Evolutionary conservation across 2,329 filamentous ascomycete species (phyloP), one percentile per base, ranked within the genome.

Genomic region (Phyllosticta paracitricarpa): DNA sequence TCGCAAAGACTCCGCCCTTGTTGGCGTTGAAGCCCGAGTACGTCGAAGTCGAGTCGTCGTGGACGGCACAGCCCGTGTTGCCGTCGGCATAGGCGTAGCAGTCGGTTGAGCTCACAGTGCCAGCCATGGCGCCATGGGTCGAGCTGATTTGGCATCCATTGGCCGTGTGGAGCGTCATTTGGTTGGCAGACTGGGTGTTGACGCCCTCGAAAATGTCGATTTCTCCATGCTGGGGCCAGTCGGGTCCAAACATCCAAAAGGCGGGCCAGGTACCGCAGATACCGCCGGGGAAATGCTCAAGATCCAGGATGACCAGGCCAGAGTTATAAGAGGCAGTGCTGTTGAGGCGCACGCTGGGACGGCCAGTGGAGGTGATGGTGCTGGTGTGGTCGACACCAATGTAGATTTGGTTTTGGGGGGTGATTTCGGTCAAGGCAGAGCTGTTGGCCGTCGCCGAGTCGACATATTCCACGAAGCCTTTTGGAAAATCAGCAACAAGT

Each of bases 11-110:
- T 56, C 74, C 77, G 57, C 78, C 78, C 26, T 68, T 68, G 59
- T 72, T 74, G 14, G 65, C 59, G 68, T 81, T 88, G 72, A 87
- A 82, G 0, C 72, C 77, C 4, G 72, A 70, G 61, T 79, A 85
- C 58, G 72, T 74, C 40, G 68, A 65, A 25, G 74, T 71, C 33
- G 70, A 65, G 19, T 74, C 67, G 26, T 76, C 76, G 40, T 70
- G 68, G 61, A 78, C 75, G n/a, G 70, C 70, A 65, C 77, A 78
- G 59, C 74, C 76, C n/a, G 69, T 71, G 61, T 76, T 78, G 55
- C 70, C 68, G 55, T 63, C 63, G n/a, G 74, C 72, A 48, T 76
- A 69, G 57, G 79, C 74, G 64, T 81, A 76, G 68, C 82, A 83
- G 63, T 80, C 76, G 0, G 73, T 72, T 0, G 78, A 79, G 17